phyloP scores from a whole-genome alignment of 208 protist genomes.

The Acanthamoeba divionensis region DNA sequence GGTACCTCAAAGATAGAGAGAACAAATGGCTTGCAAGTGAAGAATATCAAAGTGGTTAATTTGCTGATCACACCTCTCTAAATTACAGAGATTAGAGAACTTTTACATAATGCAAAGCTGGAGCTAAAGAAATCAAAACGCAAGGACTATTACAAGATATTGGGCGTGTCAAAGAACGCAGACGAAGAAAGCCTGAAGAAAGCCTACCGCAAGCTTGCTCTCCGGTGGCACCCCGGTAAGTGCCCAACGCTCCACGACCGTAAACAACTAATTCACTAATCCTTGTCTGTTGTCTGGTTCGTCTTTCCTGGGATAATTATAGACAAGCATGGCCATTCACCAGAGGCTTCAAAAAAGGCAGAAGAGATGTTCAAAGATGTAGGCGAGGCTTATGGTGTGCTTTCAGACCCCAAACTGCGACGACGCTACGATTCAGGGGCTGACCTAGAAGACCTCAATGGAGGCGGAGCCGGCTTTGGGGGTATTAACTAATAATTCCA shows the following conservation, averaged over 20 bases:
- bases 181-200: constrained; percentile 66
- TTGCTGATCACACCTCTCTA: not conserved
- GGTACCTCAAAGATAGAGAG: no score
- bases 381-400: constrained; percentile 69
- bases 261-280: not conserved
- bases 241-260: not conserved
- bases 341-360: constrained; percentile 50
- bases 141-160: constrained; percentile 69
- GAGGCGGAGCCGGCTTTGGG: constrained; percentile 40
- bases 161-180: constrained; percentile 57
- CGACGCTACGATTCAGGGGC: constrained; percentile 58
- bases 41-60: not conserved
- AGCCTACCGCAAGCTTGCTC: constrained; percentile 65
- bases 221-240: constrained; percentile 73
- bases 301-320: not conserved
- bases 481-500: no score
- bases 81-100: constrained; percentile 24
- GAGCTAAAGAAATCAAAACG: constrained; percentile 70
- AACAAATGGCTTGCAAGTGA: not conserved
- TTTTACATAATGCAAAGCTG: constrained; percentile 68
- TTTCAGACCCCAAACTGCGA: constrained; percentile 67
- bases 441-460: constrained; percentile 57
- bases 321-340: constrained; percentile 6
- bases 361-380: constrained; percentile 75
- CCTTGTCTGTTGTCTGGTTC: not conserved